A percentile compares a stretch with the other conserved stretches of the same genome.
These are phyloP conservation scores for Platismatia glauca DNA, from an alignment of 495 filamentous ascomycete species.

Conservation along the genomic window DNA sequence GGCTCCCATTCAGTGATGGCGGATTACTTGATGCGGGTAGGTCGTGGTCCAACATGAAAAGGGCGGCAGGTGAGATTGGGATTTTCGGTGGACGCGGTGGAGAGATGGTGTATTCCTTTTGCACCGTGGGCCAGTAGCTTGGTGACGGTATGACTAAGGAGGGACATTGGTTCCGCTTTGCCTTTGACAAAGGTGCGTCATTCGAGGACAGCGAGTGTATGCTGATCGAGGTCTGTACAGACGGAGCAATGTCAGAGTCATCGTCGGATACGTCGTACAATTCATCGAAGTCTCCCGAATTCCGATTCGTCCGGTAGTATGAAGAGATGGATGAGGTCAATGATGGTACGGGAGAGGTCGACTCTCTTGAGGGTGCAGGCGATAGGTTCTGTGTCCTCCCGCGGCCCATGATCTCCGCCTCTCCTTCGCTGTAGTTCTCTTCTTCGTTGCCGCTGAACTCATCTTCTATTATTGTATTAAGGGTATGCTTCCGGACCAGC, in stretches of 20 bases:
- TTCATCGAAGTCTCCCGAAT: slow-evolving; percentile 65
- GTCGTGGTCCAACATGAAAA: slow-evolving; percentile 56
- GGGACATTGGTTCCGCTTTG: slow-evolving; percentile 46
- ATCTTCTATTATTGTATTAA: slow-evolving; percentile 88
- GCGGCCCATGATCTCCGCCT: slow-evolving; percentile 7
- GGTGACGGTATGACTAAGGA: slow-evolving; percentile 65
- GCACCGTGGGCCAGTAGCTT: slow-evolving; percentile 47
- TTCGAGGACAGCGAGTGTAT: slow-evolving; percentile 34
- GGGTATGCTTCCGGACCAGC: slow-evolving; percentile 61
- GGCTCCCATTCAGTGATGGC: slow-evolving; percentile 80
- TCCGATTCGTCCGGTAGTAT: slow-evolving; percentile 39
- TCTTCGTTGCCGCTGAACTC: slow-evolving; percentile 35
- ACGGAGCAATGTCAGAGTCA: slow-evolving; percentile 48
- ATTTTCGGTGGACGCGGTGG: slow-evolving; percentile 69
- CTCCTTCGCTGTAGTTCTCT: slow-evolving; percentile 21
- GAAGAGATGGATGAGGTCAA: slow-evolving; percentile 37
- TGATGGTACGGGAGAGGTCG: slow-evolving; percentile 41
- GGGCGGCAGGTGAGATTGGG: slow-evolving; percentile 63
- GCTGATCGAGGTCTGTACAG: slow-evolving; percentile 32
- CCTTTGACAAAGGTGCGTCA: slow-evolving; percentile 34
- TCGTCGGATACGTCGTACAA: slow-evolving; percentile 75
- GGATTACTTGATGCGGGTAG: slow-evolving; percentile 69
- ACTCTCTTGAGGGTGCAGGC: slow-evolving; percentile 36
- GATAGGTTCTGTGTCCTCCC: slow-evolving; percentile 28
- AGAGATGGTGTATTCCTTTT: slow-evolving; percentile 47